Evolutionary conservation across 2,329 filamentous ascomycete species (phyloP).

Genomic region (Aspergillus intermedius): DNA sequence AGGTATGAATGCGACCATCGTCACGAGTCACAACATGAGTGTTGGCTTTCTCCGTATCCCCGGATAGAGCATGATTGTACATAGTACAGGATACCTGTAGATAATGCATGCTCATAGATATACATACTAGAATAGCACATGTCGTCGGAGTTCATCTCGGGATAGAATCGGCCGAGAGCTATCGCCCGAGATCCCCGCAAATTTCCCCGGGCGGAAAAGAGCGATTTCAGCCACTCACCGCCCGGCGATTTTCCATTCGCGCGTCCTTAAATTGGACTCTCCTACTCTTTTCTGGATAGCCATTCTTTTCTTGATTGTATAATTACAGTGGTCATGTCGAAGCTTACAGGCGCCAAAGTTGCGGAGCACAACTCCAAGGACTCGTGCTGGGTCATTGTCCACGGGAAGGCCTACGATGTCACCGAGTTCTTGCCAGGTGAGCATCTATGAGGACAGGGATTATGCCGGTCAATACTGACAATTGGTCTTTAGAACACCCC

Average conservation of each 20-base stretch:
- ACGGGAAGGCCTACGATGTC: constrained; percentile 83
- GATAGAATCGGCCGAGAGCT: neutral
- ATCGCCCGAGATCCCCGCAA: neutral
- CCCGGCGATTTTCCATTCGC: neutral
- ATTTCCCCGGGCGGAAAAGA: neutral
- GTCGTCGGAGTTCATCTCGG: no score
- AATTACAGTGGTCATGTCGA: constrained; percentile 4
- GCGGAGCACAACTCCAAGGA: constrained; percentile 72
- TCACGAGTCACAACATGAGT: no score
- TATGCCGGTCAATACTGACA: neutral
- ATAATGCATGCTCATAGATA: no score
- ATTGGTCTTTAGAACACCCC: constrained; percentile 60
- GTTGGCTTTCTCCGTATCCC: no score
- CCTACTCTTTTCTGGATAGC: neutral
- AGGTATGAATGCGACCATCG: no score
- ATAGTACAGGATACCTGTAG: no score
- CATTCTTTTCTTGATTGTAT: neutral
- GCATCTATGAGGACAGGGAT: neutral
- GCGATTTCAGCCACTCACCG: neutral
- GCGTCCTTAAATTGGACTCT: neutral
- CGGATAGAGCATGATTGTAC: no score
- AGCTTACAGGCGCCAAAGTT: constrained; percentile 51
- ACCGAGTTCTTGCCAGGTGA: constrained; percentile 76
- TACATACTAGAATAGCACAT: no score
- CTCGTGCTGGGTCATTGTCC: constrained; percentile 87